Evolutionary conservation across 1,284 basidiomycete species (phyloP), one percentile per base, ranked within the genome.

Genomic region (Tilletia setariae): DNA sequence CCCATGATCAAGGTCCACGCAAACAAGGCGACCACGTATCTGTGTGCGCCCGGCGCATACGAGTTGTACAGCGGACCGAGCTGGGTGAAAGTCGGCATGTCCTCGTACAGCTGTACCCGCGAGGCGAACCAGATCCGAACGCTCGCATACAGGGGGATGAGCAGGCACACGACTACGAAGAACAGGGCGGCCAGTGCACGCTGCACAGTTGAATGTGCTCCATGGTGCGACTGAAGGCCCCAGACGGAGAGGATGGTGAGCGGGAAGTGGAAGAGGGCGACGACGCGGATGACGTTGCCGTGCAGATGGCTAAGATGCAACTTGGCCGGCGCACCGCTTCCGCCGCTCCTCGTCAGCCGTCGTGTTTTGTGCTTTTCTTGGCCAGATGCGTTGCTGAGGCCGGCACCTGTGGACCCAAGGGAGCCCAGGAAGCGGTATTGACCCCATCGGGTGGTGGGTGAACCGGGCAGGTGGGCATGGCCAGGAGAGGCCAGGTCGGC

Each of bases 61-160:
- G 92, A 90, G 84, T 95, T 96, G 84, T 98, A 98, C 65, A 97
- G 85, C n/a, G 94, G 92, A 6, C 95, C 95, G 13, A 94, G 86
- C 1, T 90, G 88, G n/a, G 96, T 88, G 13, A 98, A 86, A 0
- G 93, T 95, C 73, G 91, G 87, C 11, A 93, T 93, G 82, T 95
- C 93, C 74, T 95, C 93, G 82, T 96, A 98, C 2, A 98, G 87
- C 82, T 96, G 95, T 79, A 89, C 90, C 7, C 91, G 93, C 9
- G 90, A 88, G 0, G 90, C 93, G 67, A 89, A 86, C 42, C 88
- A 88, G 56, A 98, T 88, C 42, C 90, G 89, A 70, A 89, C 84
- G 67, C 95, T 85, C 21, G 96, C 85, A 66, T 89, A 86, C 9
- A 87, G 85, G 1, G 95, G 95, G 32, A 93, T 84, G 19, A 90